Base-by-base conservation (phyloP, 768 basidiomycete species). In the Arthromyces matolae region DNA sequence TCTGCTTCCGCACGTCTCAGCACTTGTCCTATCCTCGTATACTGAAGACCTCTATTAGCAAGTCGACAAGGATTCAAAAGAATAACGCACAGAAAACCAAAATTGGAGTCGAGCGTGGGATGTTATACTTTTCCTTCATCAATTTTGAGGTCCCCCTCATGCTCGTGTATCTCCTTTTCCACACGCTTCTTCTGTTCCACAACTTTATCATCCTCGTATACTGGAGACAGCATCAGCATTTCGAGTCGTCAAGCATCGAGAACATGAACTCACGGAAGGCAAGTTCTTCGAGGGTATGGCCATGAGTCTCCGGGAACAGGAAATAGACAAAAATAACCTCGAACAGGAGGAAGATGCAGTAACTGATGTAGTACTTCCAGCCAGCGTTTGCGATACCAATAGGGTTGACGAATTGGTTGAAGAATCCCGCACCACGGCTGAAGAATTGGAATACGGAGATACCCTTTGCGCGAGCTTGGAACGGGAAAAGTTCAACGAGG, bases 401-500 rank as follows among this genome's bases (percentile, higher is more conserved):
- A 6, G 81, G 80, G 60, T 82, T 82, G 45, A 82, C 79, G 60
- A 80, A 83, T 54, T 80, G 79, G 58, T 84, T 84, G 72, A 83
- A 79, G 66, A 79, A 80, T 5, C 75, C 68, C 6, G 78, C 78
- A 23, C 70, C 62, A 10, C 80, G 76, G 36, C 72, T 67, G 61
- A 76, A 79, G 70, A 72, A 78, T 53, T 84, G 80, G 68, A 79
- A 83, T 13, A 84, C 57, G 4, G 81, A 65, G 43, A 84, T 74
- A 31, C 83, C 83, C 60, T 75, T 78, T 1, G 83, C 75, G 47
- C 83, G 79, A 23, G 73, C 73, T 51, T 80, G 76, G 66, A 71
- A 84, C 0, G 83, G 83, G 70, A 84, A 84, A 25, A 85, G 59
- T 55, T 84, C 83, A n/a, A 84, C 81, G 50, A 83, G 62, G 72